Evolutionary conservation across 1,284 basidiomycete species (phyloP).

Genomic region (Cystobasidium slooffiae): DNA sequence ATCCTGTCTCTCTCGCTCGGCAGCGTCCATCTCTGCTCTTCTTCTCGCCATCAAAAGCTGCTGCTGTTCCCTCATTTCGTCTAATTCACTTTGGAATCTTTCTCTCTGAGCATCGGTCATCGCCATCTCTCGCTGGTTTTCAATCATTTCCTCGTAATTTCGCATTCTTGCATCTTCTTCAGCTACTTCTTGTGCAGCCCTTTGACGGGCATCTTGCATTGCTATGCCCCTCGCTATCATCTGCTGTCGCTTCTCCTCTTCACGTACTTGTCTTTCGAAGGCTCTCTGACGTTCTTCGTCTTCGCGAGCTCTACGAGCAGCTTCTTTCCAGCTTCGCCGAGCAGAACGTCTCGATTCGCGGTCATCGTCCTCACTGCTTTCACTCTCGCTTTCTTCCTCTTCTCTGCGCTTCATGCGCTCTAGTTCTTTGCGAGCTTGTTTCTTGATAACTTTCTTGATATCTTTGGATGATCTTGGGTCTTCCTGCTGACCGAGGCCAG

Average conservation of each 20-base stretch:
- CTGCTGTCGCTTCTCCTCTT: constrained; percentile 28
- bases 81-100: constrained; percentile 8
- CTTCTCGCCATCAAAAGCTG: constrained; percentile 4
- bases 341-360: not conserved
- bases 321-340: not conserved
- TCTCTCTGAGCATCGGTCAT: constrained; percentile 28
- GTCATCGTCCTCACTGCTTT: constrained; percentile 13
- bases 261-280: constrained; percentile 16
- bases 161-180: constrained; percentile 28
- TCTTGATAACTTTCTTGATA: constrained; percentile 22
- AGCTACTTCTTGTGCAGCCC: constrained; percentile 28
- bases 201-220: constrained; percentile 23
- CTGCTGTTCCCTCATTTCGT: constrained; percentile 22
- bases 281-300: constrained; percentile 12
- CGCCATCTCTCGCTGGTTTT: constrained; percentile 14
- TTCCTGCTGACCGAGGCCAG: not conserved
- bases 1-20: not conserved
- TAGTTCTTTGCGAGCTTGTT: constrained; percentile 25
- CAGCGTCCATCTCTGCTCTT: not conserved
- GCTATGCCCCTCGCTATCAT: constrained; percentile 20
- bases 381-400: constrained; percentile 17
- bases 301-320: not conserved
- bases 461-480: constrained; percentile 3
- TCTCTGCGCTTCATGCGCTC: constrained; percentile 16
- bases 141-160: constrained; percentile 15